Conservation (phyloP, 495 filamentous ascomycete genomes). For the Trichoderma asperelloides region DNA sequence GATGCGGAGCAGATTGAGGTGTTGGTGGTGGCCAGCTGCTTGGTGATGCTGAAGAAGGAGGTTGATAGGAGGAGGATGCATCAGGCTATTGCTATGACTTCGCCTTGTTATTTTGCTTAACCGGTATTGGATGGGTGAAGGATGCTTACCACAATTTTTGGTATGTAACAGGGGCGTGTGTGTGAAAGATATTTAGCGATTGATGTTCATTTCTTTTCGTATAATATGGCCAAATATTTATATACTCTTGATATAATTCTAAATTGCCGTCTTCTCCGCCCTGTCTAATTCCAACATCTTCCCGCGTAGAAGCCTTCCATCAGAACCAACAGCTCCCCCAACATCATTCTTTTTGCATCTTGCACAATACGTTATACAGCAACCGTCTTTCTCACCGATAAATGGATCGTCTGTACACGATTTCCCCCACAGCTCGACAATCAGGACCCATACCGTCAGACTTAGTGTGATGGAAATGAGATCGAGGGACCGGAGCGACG, state of each 20-base stretch:
- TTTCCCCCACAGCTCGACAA: conserved; percentile 42
- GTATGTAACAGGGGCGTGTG: no score
- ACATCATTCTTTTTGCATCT: conserved; percentile 26
- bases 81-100: conserved; percentile 34
- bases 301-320: conserved; percentile 16
- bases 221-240: no score
- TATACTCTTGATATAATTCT: background rate
- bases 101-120: conserved; percentile 1
- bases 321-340: conserved; percentile 19
- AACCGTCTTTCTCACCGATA: conserved; percentile 20
- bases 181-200: no score
- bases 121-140: background rate
- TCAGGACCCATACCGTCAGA: conserved; percentile 35
- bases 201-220: no score
- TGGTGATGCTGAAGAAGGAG: conserved; percentile 52
- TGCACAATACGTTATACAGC: conserved; percentile 29
- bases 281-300: conserved; percentile 30
- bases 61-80: conserved; percentile 42
- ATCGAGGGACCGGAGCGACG: conserved; percentile 36
- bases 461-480: conserved; percentile 41
- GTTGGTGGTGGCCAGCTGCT: conserved; percentile 41
- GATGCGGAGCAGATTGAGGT: conserved; percentile 28
- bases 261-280: conserved; percentile 18
- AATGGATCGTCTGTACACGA: conserved; percentile 37
- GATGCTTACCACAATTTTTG: no score